Conservation (phyloP, 2,329 filamentous ascomycete genomes). For the Septoria linicola region DNA sequence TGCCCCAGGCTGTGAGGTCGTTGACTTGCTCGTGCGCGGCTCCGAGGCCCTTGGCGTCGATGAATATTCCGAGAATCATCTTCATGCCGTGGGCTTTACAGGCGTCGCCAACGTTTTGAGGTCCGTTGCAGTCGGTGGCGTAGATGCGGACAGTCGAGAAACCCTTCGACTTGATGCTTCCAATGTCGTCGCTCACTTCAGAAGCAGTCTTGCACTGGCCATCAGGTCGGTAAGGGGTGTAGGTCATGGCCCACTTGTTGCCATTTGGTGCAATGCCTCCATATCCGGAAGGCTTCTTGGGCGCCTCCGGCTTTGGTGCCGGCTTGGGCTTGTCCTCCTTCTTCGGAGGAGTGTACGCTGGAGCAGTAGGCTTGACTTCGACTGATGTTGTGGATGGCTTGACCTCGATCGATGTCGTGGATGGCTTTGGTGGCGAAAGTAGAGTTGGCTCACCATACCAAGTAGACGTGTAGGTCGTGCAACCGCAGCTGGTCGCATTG, state of each 20-base stretch:
- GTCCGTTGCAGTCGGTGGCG: conserved; percentile 84
- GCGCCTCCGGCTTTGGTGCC: background rate
- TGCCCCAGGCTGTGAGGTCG: conserved; percentile 72
- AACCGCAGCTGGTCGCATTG: conserved; percentile 54
- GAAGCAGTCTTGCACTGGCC: conserved; percentile 46
- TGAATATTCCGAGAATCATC: conserved; percentile 85
- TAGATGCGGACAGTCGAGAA: conserved; percentile 77
- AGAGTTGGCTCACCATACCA: conserved; percentile 63
- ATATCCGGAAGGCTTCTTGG: background rate
- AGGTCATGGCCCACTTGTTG: conserved; percentile 50
- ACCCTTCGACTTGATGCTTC: conserved; percentile 45
- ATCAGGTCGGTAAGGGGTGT: conserved; percentile 47
- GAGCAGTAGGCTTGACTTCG: conserved; percentile 4
- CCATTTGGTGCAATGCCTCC: conserved; percentile 39
- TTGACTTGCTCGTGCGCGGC: conserved; percentile 64
- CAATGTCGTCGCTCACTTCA: conserved; percentile 44
- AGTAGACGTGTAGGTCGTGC: conserved; percentile 73
- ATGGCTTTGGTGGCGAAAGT: conserved; percentile 17
- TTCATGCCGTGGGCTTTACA: conserved; percentile 66
- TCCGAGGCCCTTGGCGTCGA: conserved; percentile 64
- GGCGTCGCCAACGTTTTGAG: conserved; percentile 71
- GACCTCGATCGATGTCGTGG: conserved; percentile 18
- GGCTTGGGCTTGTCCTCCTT: conserved; percentile 1
- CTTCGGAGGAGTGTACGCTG: conserved; percentile 1
- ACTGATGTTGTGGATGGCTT: background rate